Evolutionary conservation across 192 early-diverging fungal species (phyloP), one percentile per base, ranked within the genome.

Genomic region (Coemansia asiatica): DNA sequence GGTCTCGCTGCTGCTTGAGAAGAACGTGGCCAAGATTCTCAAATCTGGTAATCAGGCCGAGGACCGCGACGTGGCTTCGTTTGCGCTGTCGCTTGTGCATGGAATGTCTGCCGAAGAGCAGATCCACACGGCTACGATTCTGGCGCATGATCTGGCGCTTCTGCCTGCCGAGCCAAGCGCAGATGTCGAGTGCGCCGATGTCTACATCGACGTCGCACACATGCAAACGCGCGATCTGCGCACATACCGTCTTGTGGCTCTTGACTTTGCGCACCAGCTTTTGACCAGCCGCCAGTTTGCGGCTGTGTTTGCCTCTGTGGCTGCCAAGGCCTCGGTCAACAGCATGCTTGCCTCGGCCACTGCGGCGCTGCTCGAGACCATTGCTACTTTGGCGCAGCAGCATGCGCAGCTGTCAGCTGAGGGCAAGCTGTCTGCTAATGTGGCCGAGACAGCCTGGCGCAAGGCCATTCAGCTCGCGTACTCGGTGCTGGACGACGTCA

Each of bases 1-100:
- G 46, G 79, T 90, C 9, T 77, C 88, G 19, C 65, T 95, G 69
- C 72, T 95, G 18, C 71, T 96, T 16, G 89, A 94, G 68, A 85
- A 88, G 66, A 78, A 88, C 53, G 84, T 84, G 15, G 86, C 88
- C 31, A 69, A 70, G 27, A 35, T 81, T n/a, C 71, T 72, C 6
- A 60, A 82, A 80, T 79, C 48, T 0, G 61, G 79, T 6, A 83
- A 76, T 48, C 70, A 72, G 26, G 56, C 56, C 5, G 91, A 91
- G 53, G 72, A 85, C 8, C 89, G 90, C 10, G 86, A 85, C 44
- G 62, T 93, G 38, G 74, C 73, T 38, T 88, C 93, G 50, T 96
- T 98, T 76, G 85, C 87, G 25, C 59, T 94, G 61, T 75, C 84
- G 2, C 78, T 98, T 10, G 76, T 88, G 6, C 82, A 86, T 56